These are phyloP conservation scores for Jamesozyma gamospora DNA, from an alignment of 805 yeast species.

Conservation along the genomic window DNA sequence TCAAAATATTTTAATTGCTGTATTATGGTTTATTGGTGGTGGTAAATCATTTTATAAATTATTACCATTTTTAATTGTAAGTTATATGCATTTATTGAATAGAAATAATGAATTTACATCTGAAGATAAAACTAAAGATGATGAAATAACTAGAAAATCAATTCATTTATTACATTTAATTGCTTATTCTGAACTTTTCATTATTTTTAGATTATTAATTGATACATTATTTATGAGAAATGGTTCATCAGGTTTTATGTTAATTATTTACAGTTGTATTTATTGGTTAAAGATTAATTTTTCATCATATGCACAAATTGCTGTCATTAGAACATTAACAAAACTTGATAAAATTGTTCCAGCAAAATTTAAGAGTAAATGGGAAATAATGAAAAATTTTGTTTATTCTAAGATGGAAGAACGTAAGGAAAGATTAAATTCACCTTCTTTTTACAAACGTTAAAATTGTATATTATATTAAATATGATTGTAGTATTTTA, in stretches of 20 bases:
- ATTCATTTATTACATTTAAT: constrained; percentile 29
- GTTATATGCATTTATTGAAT: constrained; percentile 46
- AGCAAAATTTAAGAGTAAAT: constrained; percentile 28
- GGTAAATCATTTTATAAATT: constrained; percentile 58
- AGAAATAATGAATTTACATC: constrained; percentile 12
- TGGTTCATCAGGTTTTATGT: constrained; percentile 60
- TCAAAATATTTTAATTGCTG: constrained; percentile 50
- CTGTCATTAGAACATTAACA: constrained; percentile 23
- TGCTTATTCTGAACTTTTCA: constrained; percentile 50
- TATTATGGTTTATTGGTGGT: constrained; percentile 55
- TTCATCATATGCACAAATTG: constrained; percentile 33
- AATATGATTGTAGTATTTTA: too few relatives aligned
- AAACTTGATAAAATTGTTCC: constrained; percentile 28
- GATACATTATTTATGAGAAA: constrained; percentile 53
- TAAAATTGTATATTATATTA: constrained; percentile 13
- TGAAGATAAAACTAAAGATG: constrained; percentile 7
- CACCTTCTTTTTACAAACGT: too few relatives aligned
- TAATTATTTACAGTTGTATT: constrained; percentile 46
- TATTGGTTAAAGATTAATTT: constrained; percentile 65
- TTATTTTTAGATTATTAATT: constrained; percentile 42
- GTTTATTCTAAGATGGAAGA: constrained; percentile 33
- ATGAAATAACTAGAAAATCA: constrained; percentile 11
- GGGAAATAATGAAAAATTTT: constrained; percentile 34
- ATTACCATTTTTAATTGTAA: constrained; percentile 47
- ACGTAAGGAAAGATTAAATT: constrained; percentile 12